A percentile compares a stretch with the other conserved stretches of the same genome.
These are phyloP conservation scores for Grammothele lineata DNA, from an alignment of 768 basidiomycete genomes.

Conservation along the genomic window DNA sequence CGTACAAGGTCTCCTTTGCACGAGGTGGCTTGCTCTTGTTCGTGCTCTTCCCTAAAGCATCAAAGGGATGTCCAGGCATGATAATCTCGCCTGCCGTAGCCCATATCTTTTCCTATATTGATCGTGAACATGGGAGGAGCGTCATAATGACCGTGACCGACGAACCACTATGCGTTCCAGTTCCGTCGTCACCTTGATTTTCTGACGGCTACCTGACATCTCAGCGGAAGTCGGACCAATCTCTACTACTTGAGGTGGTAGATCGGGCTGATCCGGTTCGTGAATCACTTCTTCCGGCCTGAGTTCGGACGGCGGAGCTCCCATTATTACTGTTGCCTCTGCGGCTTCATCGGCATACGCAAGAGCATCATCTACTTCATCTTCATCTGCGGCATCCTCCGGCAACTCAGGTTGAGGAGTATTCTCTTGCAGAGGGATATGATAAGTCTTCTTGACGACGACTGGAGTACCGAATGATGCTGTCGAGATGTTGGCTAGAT, in stretches of 20 bases:
- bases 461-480: constrained; percentile 43
- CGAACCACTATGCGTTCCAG: constrained; percentile 63
- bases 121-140: neutral
- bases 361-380: constrained; percentile 6
- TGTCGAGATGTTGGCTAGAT: constrained; percentile 39
- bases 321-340: constrained; percentile 1
- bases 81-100: constrained; percentile 59
- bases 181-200: constrained; percentile 53
- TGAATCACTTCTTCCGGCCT: too few species aligned
- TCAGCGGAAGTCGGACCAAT: too few species aligned
- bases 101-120: constrained; percentile 63
- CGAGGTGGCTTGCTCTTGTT: constrained; percentile 39
- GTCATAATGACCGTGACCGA: neutral
- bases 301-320: too few species aligned
- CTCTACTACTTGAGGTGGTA: neutral
- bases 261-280: neutral
- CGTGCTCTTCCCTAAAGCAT: constrained; percentile 25
- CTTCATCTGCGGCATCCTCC: constrained; percentile 5
- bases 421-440: neutral
- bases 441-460: neutral
- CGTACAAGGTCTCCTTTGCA: constrained; percentile 62
- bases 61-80: constrained; percentile 47
- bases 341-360: constrained; percentile 7
- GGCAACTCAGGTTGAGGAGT: neutral
- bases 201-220: constrained; percentile 25